A percentile compares a stretch with the other conserved stretches of the same genome.
Conservation (phyloP, 331 rosid species). For the Dryas integrifolia region DNA sequence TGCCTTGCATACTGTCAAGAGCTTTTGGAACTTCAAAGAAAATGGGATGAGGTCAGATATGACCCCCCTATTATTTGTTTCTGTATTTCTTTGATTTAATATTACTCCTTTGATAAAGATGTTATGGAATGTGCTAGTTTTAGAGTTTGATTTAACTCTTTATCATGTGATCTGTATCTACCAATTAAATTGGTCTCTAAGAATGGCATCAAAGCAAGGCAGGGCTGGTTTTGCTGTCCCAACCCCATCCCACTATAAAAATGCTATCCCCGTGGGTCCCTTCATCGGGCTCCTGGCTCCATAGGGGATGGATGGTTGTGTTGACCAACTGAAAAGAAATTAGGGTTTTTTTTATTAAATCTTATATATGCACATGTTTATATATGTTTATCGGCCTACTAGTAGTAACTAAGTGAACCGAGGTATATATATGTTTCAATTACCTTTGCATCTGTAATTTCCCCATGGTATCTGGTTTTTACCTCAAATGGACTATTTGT, state of each 20-base stretch:
- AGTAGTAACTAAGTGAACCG: too few species aligned
- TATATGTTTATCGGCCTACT: too few species aligned
- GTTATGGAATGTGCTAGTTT: neutral
- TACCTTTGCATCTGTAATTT: too few species aligned
- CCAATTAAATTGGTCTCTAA: neutral
- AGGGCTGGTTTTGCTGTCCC: neutral
- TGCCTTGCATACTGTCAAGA: constrained; percentile 86
- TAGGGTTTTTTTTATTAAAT: too few species aligned
- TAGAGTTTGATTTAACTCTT: neutral
- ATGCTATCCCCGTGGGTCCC: neutral
- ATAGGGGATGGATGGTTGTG: neutral
- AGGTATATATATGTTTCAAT: too few species aligned
- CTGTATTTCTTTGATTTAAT: neutral
- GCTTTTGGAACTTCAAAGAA: constrained; percentile 80
- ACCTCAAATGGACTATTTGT: too few species aligned
- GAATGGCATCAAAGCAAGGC: neutral
- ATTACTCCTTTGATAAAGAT: neutral
- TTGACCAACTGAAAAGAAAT: too few species aligned
- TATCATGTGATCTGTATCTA: neutral
- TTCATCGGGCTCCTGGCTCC: too few species aligned
- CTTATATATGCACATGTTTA: too few species aligned
- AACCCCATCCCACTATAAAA: neutral
- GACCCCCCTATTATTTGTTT: constrained; percentile 1
- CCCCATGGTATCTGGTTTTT: too few species aligned
- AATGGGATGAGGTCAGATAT: constrained; percentile 70